Base-by-base conservation (phyloP, 768 basidiomycete species). In the Termitomyces sp. region DNA sequence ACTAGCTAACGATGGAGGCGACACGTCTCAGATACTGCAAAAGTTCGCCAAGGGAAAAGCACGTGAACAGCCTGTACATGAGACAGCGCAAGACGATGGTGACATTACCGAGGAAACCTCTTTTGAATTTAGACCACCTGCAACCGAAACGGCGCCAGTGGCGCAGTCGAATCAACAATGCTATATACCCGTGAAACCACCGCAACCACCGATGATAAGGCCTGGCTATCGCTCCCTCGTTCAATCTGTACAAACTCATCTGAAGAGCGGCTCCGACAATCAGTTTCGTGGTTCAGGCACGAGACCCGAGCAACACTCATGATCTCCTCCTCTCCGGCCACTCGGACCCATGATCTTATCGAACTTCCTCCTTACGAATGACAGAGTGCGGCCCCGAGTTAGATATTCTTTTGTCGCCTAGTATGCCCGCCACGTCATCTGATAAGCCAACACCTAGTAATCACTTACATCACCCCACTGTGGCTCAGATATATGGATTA, bases 181-280 rank as follows among this genome's bases (percentile, higher is more conserved):
- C 19, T 30, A 45, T 21, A 15, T 19, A 15, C 41, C 37, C 7
- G 4, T 24, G 9, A 26, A 35, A 48, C 14, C n/a, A 8, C 19
- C 21, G 8, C 50, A 21, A 17, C 24, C 50, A 17, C 45, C 44
- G 44, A 28, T 12, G 24, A 47, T 45, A 34, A 51, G 55, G 17
- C 46, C 45, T 38, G 57, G 64, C 35, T 68, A 73, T 57, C 74
- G 71, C 58, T 76, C 68, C 58, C 69, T 82, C 34, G 67, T 71
- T 42, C 74, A 79, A 52, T 75, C 79, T 14, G 72, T 83, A 3
- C 77, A 75, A 40, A 76, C 77, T 1, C 73, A 82, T 63, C 74
- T 83, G 47, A 58, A 60, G 30, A 32, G 45, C n/a, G 54, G 38
- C 15, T 42, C 34, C 5, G 54, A 48, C 24, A 22, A 38, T 2